These are phyloP conservation scores for Castanea crenata DNA, from an alignment of 306 rosid genomes.

Conservation along the genomic window DNA sequence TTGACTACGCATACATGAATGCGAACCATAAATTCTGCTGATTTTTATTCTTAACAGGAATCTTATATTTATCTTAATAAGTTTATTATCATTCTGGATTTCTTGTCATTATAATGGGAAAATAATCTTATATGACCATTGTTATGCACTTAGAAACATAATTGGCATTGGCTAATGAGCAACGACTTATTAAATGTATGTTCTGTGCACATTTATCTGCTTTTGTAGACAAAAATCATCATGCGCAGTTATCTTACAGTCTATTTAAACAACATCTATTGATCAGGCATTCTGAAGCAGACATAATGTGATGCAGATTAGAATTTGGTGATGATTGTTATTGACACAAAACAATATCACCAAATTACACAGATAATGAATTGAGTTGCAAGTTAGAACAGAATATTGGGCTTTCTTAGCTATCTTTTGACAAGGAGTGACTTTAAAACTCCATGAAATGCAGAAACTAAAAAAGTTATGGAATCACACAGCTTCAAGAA, in stretches of 20 bases:
- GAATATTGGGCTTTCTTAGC: not conserved
- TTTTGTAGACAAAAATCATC: not conserved
- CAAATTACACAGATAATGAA: not conserved
- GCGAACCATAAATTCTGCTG: not conserved
- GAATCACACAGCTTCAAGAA: not conserved
- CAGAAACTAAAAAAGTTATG: not conserved
- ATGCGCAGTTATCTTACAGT: not conserved
- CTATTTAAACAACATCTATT: not conserved
- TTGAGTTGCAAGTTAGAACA: not conserved
- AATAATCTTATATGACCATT: too few relatives aligned
- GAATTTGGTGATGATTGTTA: not conserved
- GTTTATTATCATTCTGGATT: not conserved
- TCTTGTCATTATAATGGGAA: not conserved
- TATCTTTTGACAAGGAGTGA: not conserved
- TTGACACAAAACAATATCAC: not conserved
- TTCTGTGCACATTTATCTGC: not conserved
- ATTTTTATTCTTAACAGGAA: not conserved
- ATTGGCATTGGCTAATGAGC: too few relatives aligned
- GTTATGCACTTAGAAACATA: too few relatives aligned
- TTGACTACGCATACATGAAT: too few relatives aligned
- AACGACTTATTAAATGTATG: too few relatives aligned
- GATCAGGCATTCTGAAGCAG: not conserved
- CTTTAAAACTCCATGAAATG: not conserved
- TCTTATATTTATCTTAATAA: not conserved
- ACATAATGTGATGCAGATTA: too few relatives aligned